Base-by-base conservation (phyloP, 2,329 filamentous ascomycete species). In the Ophiocordyceps camponoti-rufipedis region DNA sequence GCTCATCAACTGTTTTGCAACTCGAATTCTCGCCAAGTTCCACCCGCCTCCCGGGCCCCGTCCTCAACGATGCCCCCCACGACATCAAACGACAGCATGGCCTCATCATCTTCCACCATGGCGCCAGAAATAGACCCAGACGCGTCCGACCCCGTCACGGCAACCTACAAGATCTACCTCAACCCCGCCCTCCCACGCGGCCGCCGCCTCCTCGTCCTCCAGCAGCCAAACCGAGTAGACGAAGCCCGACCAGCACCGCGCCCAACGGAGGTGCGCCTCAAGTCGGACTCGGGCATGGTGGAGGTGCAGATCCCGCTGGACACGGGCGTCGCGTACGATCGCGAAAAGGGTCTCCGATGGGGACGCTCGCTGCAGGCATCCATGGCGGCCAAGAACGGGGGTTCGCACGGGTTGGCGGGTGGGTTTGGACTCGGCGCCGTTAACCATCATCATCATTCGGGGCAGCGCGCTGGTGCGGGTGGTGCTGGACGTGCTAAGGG, bases 221-320 rank as follows among this genome's bases (percentile, higher is more conserved):
- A 96, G 66, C 93, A 94, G 62, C 82, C 88, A 28, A 88, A 88
- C 63, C 82, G 85, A 50, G 70, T 71, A 38, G 69, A 76, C 47
- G 72, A 80, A 50, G 57, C 63, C 11, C 53, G 61, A n/a, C 28
- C 14, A 42, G 64, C 66, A 11, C 55, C 63, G 42, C 61, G 75
- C 19, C 83, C 89, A 11, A 68, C 75, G 14, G 78, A 82, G 54
- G 69, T 96, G 55, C 85, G 89, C 52, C 68, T 94, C 59, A 98
- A 96, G 67, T 74, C 80, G 13, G 67, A 73, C 47, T 76, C 84
- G 0, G 88, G 88, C 46, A 84, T 95, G 65, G 70, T 95, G 47
- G 91, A 98, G 64, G 71, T 96, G 45, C 91, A 98, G 60, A 74
- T 95, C n/a, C 85, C 86, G 5, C 70, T 95, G 54, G 78, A 80